A percentile compares a stretch with the other conserved stretches of the same genome.
Conservation (phyloP, 2,329 filamentous ascomycete species). For the Stemphylium lycopersici region DNA sequence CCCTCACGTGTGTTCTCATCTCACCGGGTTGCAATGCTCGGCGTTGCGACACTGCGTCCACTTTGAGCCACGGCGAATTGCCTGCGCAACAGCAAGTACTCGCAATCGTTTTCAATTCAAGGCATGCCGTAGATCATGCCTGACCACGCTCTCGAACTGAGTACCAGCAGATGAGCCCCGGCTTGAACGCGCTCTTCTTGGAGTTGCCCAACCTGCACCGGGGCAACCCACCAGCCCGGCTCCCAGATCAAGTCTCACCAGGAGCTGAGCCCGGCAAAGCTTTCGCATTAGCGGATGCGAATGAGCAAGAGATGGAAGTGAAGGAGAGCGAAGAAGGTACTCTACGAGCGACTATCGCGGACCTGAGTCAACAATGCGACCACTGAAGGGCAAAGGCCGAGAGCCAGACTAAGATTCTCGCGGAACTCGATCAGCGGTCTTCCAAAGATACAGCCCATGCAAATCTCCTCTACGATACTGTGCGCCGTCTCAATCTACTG, state of each 20-base stretch:
- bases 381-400: slow-evolving; percentile 8
- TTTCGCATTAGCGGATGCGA: not conserved
- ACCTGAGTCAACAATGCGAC: slow-evolving; percentile 10
- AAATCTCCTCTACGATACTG: slow-evolving; percentile 5
- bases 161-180: slow-evolving; percentile 9
- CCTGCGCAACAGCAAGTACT: not conserved
- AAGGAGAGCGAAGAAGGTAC: not conserved
- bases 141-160: not conserved
- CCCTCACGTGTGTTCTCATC: not conserved
- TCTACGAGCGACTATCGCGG: not conserved
- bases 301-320: not conserved
- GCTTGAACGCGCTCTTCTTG: slow-evolving; percentile 12
- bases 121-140: not conserved
- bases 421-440: slow-evolving; percentile 6
- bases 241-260: not conserved
- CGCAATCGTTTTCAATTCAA: not conserved
- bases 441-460: not conserved
- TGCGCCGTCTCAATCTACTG: slow-evolving; percentile 16
- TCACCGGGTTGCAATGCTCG: not conserved
- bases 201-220: not conserved
- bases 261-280: not conserved
- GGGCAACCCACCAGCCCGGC: not conserved
- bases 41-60: not conserved
- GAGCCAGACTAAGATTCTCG: slow-evolving; percentile 1
- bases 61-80: not conserved